These are phyloP conservation scores for Vachellia pachyceras DNA, from an alignment of 306 rosid species.

Conservation along the genomic window DNA sequence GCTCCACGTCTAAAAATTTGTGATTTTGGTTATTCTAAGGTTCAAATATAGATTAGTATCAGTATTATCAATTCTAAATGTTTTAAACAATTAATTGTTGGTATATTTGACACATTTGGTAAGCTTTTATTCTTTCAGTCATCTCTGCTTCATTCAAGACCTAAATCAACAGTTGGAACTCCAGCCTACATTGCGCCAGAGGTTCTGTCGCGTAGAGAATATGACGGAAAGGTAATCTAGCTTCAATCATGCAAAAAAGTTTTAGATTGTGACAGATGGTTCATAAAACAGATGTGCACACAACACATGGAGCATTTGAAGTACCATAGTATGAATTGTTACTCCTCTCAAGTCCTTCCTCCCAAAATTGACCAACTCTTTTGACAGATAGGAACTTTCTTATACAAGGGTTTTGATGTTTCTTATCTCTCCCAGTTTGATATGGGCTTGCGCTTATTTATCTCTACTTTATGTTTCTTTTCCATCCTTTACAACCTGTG, in stretches of 20 bases:
- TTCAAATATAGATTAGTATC: conserved; percentile 38
- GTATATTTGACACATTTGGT: conserved; percentile 15
- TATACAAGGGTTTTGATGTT: background rate
- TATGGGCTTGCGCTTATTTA: background rate
- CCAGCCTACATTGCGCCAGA: conserved; percentile 93
- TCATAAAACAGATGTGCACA: background rate
- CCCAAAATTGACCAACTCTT: conserved; percentile 3
- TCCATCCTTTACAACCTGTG: background rate
- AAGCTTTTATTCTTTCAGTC: conserved; percentile 61
- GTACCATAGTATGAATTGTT: background rate
- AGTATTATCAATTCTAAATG: conserved; percentile 22
- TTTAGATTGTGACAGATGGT: conserved; percentile 29
- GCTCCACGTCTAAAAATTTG: conserved; percentile 90
- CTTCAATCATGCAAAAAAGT: conserved; percentile 13
- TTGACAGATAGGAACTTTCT: background rate
- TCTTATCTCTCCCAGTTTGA: background rate
- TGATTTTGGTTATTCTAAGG: conserved; percentile 94
- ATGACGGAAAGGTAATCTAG: conserved; percentile 80
- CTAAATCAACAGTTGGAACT: conserved; percentile 85
- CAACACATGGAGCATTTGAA: background rate
- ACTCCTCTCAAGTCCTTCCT: conserved; percentile 5
- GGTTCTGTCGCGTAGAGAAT: conserved; percentile 86
- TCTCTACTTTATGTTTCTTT: background rate
- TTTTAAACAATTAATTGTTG: conserved; percentile 32
- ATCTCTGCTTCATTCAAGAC: conserved; percentile 85